These are phyloP conservation scores for Xylaria grammica DNA, from an alignment of 495 filamentous ascomycete species.

Conservation along the genomic window DNA sequence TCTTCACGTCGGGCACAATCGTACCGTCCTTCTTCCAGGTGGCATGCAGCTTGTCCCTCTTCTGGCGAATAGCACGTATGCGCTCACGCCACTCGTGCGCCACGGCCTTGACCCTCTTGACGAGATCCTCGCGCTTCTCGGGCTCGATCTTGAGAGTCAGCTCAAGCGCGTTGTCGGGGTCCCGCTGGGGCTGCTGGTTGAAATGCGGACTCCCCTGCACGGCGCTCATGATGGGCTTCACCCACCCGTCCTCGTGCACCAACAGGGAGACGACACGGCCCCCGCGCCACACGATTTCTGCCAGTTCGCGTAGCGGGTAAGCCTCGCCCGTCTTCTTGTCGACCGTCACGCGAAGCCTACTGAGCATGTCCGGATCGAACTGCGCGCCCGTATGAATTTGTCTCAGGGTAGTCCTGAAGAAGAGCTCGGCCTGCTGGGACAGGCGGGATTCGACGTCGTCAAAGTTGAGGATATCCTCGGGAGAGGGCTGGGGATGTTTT, in stretches of 20 bases:
- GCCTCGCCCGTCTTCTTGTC: constrained; percentile 49
- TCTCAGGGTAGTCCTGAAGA: constrained; percentile 67
- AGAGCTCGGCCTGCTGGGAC: constrained; percentile 57
- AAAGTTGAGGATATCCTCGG: constrained; percentile 71
- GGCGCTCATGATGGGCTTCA: constrained; percentile 74
- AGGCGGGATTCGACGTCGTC: constrained; percentile 66
- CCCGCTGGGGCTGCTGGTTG: constrained; percentile 75
- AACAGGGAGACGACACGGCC: constrained; percentile 70
- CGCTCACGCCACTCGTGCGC: constrained; percentile 67
- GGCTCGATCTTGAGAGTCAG: constrained; percentile 73
- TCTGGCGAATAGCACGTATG: constrained; percentile 57
- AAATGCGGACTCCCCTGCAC: constrained; percentile 66
- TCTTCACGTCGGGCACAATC: constrained; percentile 68
- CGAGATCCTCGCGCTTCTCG: constrained; percentile 65
- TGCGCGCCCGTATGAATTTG: constrained; percentile 64
- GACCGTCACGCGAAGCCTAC: constrained; percentile 66
- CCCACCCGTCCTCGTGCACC: constrained; percentile 58
- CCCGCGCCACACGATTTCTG: constrained; percentile 72
- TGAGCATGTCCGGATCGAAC: constrained; percentile 71
- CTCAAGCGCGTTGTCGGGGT: constrained; percentile 70
- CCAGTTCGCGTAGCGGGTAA: constrained; percentile 70
- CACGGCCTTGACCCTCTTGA: constrained; percentile 56
- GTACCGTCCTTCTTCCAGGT: constrained; percentile 64
- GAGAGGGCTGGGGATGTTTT: constrained; percentile 34
- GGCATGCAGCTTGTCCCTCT: constrained; percentile 68